Conservation (phyloP, 2,329 filamentous ascomycete species). For the Pseudocercospora crystallina region DNA sequence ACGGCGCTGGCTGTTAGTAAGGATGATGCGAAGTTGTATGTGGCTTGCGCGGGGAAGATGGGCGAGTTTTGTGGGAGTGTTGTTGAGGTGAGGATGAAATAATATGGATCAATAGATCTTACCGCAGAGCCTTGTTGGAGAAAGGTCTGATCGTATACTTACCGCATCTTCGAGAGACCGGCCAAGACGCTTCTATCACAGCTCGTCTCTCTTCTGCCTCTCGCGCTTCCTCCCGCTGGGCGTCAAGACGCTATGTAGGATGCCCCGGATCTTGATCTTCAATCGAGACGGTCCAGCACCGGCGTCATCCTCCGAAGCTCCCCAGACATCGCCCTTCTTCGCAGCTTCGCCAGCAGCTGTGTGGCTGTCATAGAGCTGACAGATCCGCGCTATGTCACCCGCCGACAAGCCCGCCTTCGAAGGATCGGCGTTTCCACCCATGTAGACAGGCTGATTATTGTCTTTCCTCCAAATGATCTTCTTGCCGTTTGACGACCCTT, state of each 20-base stretch:
- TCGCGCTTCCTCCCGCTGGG: background rate
- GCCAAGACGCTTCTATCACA: background rate
- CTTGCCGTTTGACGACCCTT: background rate
- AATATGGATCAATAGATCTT: background rate
- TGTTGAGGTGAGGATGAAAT: conserved; percentile 1
- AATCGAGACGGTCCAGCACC: background rate
- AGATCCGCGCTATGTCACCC: conserved; percentile 8
- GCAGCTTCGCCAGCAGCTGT: conserved; percentile 2
- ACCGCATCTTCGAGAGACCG: background rate
- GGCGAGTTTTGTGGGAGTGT: conserved; percentile 6
- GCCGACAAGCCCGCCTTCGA: background rate
- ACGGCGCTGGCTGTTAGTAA: conserved; percentile 2
- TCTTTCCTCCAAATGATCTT: conserved; percentile 5
- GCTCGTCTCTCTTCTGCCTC: background rate
- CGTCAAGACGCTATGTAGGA: no score
- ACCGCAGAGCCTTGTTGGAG: no score
- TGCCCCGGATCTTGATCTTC: background rate
- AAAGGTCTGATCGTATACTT: no score
- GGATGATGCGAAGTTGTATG: conserved; percentile 7
- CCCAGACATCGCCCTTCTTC: conserved; percentile 1
- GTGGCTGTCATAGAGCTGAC: conserved; percentile 4
- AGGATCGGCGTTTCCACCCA: conserved; percentile 4
- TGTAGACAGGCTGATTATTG: background rate
- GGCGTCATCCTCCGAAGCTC: background rate
- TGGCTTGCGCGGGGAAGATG: conserved; percentile 6